phyloP scores from a whole-genome alignment of 140 eudicot genomes.

The Stevia rebaudiana region DNA sequence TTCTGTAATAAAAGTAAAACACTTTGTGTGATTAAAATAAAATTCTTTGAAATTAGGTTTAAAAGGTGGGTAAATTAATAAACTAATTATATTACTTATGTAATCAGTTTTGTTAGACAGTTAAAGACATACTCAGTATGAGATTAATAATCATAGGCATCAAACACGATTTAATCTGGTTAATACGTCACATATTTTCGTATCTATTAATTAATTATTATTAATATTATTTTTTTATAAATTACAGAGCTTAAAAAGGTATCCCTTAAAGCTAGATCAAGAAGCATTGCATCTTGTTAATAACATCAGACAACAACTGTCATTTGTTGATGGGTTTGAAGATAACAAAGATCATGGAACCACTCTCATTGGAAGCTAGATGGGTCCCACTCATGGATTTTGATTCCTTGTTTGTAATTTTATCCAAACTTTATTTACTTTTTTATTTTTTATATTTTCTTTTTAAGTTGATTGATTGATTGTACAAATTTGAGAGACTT shows the following conservation, averaged over 20 bases:
- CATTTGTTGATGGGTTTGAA: constrained; percentile 33
- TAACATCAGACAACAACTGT: constrained; percentile 48
- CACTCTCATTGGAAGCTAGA: constrained; percentile 41
- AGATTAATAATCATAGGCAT: neutral
- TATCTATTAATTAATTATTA: neutral
- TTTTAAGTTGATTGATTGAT: constrained; percentile 13
- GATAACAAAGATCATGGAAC: constrained; percentile 62
- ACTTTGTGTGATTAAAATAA: neutral
- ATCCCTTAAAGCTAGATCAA: constrained; percentile 55
- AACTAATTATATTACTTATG: too few species aligned
- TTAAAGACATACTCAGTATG: too few species aligned
- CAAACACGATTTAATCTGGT: neutral
- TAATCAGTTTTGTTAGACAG: too few species aligned
- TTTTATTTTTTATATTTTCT: neutral
- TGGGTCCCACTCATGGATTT: constrained; percentile 11
- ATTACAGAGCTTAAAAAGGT: constrained; percentile 61
- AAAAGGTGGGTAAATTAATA: neutral
- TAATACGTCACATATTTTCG: neutral
- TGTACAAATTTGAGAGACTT: constrained; percentile 27
- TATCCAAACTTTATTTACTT: constrained; percentile 11
- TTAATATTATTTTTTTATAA: neutral
- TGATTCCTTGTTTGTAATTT: constrained; percentile 16
- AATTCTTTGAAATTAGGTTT: neutral
- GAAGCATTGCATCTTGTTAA: constrained; percentile 64
- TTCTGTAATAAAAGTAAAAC: neutral